Evolutionary conservation across 306 rosid species (phyloP).

Genomic region (Astragalus glycyphyllos): DNA sequence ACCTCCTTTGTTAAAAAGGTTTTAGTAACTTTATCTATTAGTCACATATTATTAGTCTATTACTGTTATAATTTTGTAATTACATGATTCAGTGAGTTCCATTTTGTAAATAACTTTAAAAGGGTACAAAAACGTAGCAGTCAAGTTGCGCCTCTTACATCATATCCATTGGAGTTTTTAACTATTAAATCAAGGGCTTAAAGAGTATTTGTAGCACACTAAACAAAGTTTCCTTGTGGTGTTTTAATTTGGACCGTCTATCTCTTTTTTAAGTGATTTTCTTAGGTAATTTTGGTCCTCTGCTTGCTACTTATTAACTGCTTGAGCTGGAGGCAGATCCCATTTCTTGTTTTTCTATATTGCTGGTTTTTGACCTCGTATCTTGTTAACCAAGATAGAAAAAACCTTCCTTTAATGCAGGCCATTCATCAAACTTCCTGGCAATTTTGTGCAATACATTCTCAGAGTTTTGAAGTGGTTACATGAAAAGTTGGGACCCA

Average conservation of each 20-base stretch:
- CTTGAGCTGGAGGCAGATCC: constrained; percentile 17
- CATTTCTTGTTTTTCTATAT: constrained; percentile 31
- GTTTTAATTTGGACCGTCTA: constrained; percentile 11
- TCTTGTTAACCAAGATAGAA: constrained; percentile 39
- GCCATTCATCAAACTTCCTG: constrained; percentile 78
- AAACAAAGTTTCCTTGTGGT: not conserved
- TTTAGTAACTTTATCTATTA: no score
- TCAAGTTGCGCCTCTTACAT: no score
- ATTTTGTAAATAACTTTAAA: no score
- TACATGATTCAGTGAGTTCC: no score
- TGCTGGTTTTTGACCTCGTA: constrained; percentile 29
- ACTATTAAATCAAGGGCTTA: no score
- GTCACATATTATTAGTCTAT: no score
- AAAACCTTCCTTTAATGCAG: constrained; percentile 57
- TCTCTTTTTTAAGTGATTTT: constrained; percentile 19
- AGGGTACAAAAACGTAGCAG: no score
- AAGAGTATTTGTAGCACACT: not conserved
- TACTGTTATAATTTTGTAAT: no score
- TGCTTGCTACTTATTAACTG: constrained; percentile 40
- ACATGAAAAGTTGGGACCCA: constrained; percentile 56
- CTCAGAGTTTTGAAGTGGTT: constrained; percentile 61
- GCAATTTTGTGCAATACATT: constrained; percentile 56
- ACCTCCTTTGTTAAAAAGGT: no score
- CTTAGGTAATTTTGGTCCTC: constrained; percentile 28
- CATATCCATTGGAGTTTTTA: no score